Evolutionary conservation across 140 eudicot genomes (phyloP).

Genomic region (Oenanthe javanica): DNA sequence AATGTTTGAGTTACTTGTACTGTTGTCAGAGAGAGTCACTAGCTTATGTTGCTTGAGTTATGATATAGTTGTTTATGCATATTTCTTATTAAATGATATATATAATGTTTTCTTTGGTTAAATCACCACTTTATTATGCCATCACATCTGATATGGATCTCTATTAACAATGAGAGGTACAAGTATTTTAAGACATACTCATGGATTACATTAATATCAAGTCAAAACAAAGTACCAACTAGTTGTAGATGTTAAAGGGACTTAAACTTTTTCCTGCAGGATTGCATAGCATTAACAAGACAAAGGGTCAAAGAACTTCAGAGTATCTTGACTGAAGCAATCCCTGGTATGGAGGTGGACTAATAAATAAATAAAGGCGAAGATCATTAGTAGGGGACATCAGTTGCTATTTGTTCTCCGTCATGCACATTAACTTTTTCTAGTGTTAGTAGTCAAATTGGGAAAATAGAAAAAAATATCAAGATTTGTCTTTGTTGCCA

Average conservation of each 20-base stretch:
- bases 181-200: background rate
- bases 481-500: background rate
- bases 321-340: constrained; percentile 56
- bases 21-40: background rate
- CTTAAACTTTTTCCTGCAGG: constrained; percentile 43
- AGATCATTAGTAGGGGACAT: background rate
- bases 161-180: background rate
- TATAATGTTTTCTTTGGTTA: too few relatives aligned
- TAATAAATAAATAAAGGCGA: constrained; percentile 3
- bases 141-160: background rate
- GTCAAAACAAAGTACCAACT: background rate
- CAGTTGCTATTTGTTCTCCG: background rate
- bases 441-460: background rate
- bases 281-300: constrained; percentile 68
- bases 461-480: background rate
- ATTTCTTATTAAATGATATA: too few relatives aligned
- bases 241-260: constrained; percentile 3
- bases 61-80: background rate
- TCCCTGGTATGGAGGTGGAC: constrained; percentile 85
- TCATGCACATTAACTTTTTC: background rate
- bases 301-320: constrained; percentile 75
- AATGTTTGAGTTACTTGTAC: background rate
- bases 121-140: background rate
- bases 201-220: background rate
- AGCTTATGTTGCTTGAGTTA: background rate